Evolutionary conservation across 306 rosid genomes (phyloP).

Genomic region (Prunus armeniaca): DNA sequence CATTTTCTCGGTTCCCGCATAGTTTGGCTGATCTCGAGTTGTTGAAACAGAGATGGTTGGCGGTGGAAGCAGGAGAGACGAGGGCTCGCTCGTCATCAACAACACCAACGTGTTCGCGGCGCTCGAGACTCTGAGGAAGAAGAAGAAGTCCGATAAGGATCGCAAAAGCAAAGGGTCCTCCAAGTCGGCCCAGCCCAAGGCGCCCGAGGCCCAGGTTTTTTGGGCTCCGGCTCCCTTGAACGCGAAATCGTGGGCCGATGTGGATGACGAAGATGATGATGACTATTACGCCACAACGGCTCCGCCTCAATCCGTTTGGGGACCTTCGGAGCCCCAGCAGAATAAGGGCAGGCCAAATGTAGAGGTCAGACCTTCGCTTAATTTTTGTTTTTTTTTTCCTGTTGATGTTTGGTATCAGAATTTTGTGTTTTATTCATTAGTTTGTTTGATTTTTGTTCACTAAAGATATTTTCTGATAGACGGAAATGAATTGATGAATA

Average conservation of each 20-base stretch:
- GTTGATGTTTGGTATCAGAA: not conserved
- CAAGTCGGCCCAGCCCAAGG: constrained; percentile 46
- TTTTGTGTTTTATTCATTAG: not conserved
- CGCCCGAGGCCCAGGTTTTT: constrained; percentile 55
- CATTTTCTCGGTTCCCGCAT: not conserved
- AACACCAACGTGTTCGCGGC: constrained; percentile 89
- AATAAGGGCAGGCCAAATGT: constrained; percentile 42
- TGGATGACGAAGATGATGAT: constrained; percentile 79
- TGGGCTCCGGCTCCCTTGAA: constrained; percentile 84
- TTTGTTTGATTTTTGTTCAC: not conserved
- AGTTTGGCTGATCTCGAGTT: not conserved
- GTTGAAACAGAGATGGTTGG: constrained; percentile 59
- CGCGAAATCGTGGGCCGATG: constrained; percentile 84
- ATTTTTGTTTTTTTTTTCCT: not conserved
- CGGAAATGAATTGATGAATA: not conserved
- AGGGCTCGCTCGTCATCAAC: constrained; percentile 73
- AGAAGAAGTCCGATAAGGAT: constrained; percentile 91
- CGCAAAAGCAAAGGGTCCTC: constrained; percentile 60
- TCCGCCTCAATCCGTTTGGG: constrained; percentile 72
- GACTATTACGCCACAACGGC: constrained; percentile 76
- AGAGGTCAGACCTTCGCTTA: constrained; percentile 45
- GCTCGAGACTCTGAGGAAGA: constrained; percentile 77
- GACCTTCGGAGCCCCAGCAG: constrained; percentile 45
- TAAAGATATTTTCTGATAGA: not conserved
- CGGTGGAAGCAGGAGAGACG: constrained; percentile 86